Evolutionary conservation across 2,329 filamentous ascomycete genomes (phyloP).

Genomic region (Trichoderma semiorbis): DNA sequence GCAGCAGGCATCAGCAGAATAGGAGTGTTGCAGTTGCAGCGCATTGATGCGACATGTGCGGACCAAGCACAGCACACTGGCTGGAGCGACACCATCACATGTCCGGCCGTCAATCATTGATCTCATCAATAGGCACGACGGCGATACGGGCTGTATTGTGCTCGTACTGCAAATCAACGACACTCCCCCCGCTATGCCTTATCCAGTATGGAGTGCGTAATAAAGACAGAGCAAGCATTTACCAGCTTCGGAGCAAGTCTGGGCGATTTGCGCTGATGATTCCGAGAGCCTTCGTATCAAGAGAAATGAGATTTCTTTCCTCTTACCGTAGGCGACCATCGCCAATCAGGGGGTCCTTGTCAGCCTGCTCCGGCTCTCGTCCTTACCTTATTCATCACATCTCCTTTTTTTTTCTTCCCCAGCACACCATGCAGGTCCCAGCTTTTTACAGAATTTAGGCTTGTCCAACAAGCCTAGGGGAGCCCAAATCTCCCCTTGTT

Average conservation of each 20-base stretch:
- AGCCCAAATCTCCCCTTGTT: not conserved
- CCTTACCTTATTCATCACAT: not conserved
- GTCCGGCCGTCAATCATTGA: not conserved
- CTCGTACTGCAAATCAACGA: not conserved
- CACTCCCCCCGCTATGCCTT: not conserved
- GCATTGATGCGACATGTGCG: not conserved
- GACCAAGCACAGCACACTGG: not conserved
- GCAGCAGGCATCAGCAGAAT: too few relatives aligned
- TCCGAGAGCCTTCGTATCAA: not conserved
- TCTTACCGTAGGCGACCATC: not conserved
- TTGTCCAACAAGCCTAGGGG: not conserved
- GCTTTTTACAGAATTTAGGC: not conserved
- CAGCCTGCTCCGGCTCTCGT: not conserved
- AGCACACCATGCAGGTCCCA: not conserved
- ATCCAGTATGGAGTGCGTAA: conserved; percentile 10
- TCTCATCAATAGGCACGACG: not conserved
- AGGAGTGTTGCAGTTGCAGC: not conserved
- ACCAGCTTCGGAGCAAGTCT: not conserved
- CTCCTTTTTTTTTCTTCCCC: not conserved
- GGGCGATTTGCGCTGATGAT: not conserved
- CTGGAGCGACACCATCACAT: not conserved
- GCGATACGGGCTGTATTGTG: not conserved
- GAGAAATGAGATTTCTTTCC: not conserved
- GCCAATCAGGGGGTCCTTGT: not conserved
- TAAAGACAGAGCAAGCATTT: not conserved